These are phyloP conservation scores for Nissolia schottii DNA, from an alignment of 306 rosid species.

Conservation along the genomic window DNA sequence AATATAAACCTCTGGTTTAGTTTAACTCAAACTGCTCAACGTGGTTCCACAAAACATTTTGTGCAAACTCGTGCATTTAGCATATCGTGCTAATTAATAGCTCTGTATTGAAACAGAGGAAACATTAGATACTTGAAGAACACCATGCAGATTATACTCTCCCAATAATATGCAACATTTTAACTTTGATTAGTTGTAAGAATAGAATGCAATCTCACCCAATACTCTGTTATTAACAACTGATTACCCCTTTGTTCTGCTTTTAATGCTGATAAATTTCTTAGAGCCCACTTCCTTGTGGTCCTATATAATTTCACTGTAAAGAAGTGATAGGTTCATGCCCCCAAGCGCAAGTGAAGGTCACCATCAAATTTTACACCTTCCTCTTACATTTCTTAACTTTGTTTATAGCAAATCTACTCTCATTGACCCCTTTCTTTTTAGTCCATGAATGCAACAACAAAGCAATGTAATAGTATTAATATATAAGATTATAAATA, in stretches of 20 bases:
- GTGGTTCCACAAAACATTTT: no score
- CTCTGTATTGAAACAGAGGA: no score
- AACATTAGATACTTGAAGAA: no score
- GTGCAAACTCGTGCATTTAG: no score
- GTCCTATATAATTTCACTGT: slow-evolving; percentile 9
- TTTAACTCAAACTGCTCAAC: no score
- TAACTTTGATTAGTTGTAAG: no score
- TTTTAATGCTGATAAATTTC: background rate
- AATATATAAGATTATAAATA: slow-evolving; percentile 13
- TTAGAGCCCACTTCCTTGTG: slow-evolving; percentile 8
- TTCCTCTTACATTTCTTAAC: background rate
- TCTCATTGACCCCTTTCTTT: background rate
- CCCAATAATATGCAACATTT: no score
- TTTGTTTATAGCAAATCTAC: background rate
- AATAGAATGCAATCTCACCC: no score
- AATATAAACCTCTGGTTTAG: no score
- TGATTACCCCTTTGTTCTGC: background rate
- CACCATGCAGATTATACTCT: no score
- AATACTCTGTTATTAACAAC: no score
- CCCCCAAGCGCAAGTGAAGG: background rate
- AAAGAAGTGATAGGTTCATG: slow-evolving; percentile 23
- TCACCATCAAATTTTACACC: background rate
- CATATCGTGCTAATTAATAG: no score
- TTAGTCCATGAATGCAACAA: background rate
- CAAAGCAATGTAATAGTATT: background rate